Base-by-base conservation (phyloP, 768 basidiomycete genomes). In the Leccinellum albellum region DNA sequence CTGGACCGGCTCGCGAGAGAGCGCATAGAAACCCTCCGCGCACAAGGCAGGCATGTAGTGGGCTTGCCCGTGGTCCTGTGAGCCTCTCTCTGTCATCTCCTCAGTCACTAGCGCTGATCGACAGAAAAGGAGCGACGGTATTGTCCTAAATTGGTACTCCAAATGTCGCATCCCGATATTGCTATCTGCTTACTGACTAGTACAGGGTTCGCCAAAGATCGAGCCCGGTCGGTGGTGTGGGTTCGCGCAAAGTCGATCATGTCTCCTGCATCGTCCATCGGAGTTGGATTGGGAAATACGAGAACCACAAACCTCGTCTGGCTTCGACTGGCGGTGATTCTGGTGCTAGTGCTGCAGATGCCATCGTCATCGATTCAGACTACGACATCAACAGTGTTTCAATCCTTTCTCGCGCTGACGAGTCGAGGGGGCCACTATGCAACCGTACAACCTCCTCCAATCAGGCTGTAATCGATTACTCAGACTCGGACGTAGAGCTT, bases 131-230 rank as follows among this genome's bases (percentile, higher is more conserved):
- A 66, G 62, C 42, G 70, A 73, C 21, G 64, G 68, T 2, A 67
- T 72, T 24, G 50, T 65, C 42, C 37, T 72, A 47, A 68, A 70
- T 54, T 73, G 72, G 72, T 67, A 65, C 46, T 48, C 48, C 32
- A 14, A 48, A 10, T 50, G 24, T 40, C 44, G 35, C 31, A 5
- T 17, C 47, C 53, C 20, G 10, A 33, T 29, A 26, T 14, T 52
- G 15, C 55, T n/a, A 51, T 45, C 31, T 23, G 12, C 53, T 67
- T 9, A 71, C 42, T n/a, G 7, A 29, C 31, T 31, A 50, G 32
- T 47, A 52, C 55, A 67, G 63, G 67, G 58, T 67, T 20, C 57
- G 55, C 49, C 42, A 54, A 29, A 32, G 26, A 46, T 35, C 48
- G 40, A 44, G 40, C 29, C 57, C 53, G 14, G 59, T 51, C 21